Evolutionary conservation across 2,329 filamentous ascomycete species (phyloP).

Genomic region (Trichoderma arundinaceum): DNA sequence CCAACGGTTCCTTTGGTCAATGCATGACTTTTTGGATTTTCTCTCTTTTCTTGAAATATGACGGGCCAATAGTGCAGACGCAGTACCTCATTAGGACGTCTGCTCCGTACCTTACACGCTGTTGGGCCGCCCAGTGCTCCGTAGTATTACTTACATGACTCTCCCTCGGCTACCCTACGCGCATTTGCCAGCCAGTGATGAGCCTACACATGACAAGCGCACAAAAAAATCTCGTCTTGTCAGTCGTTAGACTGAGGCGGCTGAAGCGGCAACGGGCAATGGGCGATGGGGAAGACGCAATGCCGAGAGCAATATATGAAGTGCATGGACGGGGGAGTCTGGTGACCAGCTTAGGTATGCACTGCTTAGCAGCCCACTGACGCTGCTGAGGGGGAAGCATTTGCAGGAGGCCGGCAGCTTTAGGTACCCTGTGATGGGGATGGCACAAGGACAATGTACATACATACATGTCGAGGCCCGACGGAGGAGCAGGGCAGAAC

Average conservation of each 20-base stretch:
- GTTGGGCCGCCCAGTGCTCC: neutral
- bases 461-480: neutral
- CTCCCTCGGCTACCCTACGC: neutral
- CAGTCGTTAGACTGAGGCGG: conserved; percentile 4
- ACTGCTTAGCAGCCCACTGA: neutral
- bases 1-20: no score
- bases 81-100: no score
- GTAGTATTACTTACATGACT: neutral
- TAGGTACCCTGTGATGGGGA: neutral
- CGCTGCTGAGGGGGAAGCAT: no score
- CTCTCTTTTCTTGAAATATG: no score
- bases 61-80: no score
- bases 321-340: conserved; percentile 7
- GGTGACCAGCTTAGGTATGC: conserved; percentile 21
- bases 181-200: conserved; percentile 23
- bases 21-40: no score
- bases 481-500: conserved; percentile 1
- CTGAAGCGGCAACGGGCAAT: conserved; percentile 11
- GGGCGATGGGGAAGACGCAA: neutral
- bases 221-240: neutral
- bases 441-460: neutral
- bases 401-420: no score
- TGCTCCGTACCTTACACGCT: no score
- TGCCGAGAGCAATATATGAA: conserved; percentile 6
- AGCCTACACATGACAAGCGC: conserved; percentile 26